Percentiles rank a stretch among this genome's conserved stretches.
Evolutionary conservation across 441 rosid genomes (phyloP).

Genomic region (Populus hybrid): DNA sequence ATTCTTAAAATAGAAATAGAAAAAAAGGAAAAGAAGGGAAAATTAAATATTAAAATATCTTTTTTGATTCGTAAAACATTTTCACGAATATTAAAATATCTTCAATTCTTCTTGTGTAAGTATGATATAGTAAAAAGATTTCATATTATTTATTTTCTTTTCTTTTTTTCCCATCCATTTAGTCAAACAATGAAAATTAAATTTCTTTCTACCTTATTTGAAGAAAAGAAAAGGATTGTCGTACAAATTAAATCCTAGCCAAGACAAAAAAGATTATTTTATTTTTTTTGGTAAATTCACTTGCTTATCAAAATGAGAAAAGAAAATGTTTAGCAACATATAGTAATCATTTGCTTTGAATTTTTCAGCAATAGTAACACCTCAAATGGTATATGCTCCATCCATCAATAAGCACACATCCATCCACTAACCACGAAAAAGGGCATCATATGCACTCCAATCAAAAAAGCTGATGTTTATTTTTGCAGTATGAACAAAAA

Average conservation of each 20-base stretch:
- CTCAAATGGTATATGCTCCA: conserved; percentile 49
- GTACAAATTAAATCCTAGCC: no score
- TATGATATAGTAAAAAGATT: no score
- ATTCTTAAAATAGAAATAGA: not conserved
- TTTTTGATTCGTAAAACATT: not conserved
- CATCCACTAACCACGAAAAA: conserved; percentile 57
- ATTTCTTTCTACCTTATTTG: no score
- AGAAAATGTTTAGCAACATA: not conserved
- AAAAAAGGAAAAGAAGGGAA: not conserved
- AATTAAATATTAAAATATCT: not conserved
- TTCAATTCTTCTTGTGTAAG: no score
- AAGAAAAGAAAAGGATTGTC: no score
- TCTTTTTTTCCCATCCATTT: no score
- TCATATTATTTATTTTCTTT: no score
- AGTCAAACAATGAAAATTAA: no score
- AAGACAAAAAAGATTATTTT: no score
- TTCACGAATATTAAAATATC: not conserved
- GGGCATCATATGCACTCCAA: conserved; percentile 25
- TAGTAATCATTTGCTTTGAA: conserved; percentile 41
- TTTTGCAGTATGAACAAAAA: conserved; percentile 40
- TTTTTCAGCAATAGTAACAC: conserved; percentile 27
- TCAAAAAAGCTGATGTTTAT: conserved; percentile 40
- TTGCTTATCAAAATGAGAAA: not conserved
- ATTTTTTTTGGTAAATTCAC: no score
- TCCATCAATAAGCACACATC: conserved; percentile 39